Evolutionary conservation across 1,284 basidiomycete species (phyloP).

Genomic region (Naganishia sp.): DNA sequence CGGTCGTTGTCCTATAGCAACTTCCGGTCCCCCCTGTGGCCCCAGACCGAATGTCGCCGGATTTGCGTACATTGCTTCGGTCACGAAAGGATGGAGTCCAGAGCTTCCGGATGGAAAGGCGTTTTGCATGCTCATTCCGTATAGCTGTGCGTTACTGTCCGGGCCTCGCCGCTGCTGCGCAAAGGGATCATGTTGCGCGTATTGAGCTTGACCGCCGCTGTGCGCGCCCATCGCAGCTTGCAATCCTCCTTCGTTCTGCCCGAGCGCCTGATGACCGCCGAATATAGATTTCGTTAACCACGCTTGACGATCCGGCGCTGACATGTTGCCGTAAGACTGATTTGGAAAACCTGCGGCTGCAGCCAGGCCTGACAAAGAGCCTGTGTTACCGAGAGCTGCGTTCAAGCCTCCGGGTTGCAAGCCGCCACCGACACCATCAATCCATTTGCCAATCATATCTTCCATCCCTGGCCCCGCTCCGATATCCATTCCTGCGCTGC

Average conservation of each 20-base stretch:
- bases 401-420: conserved; percentile 2
- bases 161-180: background rate
- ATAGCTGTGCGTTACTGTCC: background rate
- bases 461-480: conserved; percentile 23
- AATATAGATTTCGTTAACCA: conserved; percentile 24
- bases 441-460: conserved; percentile 27
- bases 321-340: conserved; percentile 12
- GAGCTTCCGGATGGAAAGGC: background rate
- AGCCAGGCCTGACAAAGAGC: conserved; percentile 7
- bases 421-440: conserved; percentile 18
- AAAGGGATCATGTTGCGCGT: background rate
- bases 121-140: background rate
- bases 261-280: conserved; percentile 3
- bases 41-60: background rate
- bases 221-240: conserved; percentile 12
- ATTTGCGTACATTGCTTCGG: conserved; percentile 3
- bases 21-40: background rate
- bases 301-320: conserved; percentile 19
- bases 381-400: conserved; percentile 10
- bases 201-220: background rate
- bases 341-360: conserved; percentile 6
- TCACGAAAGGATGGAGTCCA: background rate
- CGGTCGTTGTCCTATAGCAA: background rate
- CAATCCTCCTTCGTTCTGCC: background rate
- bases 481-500: conserved; percentile 2